A percentile compares a stretch with the other conserved stretches of the same genome.
Evolutionary conservation across 306 rosid genomes (phyloP).

Genomic region (Sphenostylis stenocarpa): DNA sequence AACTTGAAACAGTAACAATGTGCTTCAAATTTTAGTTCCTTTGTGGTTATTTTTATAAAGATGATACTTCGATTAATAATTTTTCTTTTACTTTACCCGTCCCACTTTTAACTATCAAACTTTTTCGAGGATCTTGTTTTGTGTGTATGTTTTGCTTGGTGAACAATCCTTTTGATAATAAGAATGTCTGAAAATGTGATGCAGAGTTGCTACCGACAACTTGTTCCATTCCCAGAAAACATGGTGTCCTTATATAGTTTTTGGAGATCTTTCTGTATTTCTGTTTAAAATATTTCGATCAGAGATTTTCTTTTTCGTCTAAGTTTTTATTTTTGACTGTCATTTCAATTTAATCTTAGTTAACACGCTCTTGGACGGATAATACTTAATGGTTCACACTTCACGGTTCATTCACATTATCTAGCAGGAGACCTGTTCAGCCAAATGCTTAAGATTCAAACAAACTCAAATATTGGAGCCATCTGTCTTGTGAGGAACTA

Average conservation of each 20-base stretch:
- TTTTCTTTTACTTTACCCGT: neutral
- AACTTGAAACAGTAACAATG: neutral
- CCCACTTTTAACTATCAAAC: neutral
- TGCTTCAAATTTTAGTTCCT: slow-evolving; percentile 13
- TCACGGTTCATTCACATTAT: neutral
- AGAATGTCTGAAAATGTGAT: slow-evolving; percentile 14
- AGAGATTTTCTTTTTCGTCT: neutral
- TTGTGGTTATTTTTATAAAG: neutral
- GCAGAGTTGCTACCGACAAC: neutral
- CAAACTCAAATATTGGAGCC: neutral
- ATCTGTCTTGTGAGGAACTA: neutral
- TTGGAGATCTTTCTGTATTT: neutral
- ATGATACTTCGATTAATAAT: neutral
- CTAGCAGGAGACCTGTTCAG: slow-evolving; percentile 15
- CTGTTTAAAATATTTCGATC: neutral
- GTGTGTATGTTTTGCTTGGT: slow-evolving; percentile 6
- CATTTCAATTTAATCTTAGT: neutral
- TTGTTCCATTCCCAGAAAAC: neutral
- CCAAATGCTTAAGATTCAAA: slow-evolving; percentile 24
- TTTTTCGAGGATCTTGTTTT: neutral
- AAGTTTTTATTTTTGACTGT: neutral
- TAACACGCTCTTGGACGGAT: neutral
- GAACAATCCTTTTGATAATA: neutral
- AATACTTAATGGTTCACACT: neutral
- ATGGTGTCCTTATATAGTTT: neutral